Evolutionary conservation across 1,284 basidiomycete species (phyloP).

Genomic region (Phylloporus sp.): DNA sequence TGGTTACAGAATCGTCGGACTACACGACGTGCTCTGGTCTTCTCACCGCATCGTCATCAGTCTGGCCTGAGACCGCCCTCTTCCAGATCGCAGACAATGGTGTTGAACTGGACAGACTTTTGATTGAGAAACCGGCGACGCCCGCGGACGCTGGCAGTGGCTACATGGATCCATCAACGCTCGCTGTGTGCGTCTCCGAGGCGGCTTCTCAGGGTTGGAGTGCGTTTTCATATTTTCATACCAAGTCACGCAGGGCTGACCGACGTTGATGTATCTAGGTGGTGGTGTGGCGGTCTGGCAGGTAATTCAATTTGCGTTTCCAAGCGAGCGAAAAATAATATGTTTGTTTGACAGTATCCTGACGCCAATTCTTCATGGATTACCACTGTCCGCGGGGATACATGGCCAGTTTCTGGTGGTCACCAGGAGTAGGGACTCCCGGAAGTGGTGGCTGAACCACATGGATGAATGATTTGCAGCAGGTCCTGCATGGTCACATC

Average conservation of each 20-base stretch:
- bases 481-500: background rate
- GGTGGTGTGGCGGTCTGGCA: constrained; percentile 60
- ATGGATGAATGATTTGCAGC: background rate
- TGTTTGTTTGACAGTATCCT: constrained; percentile 35
- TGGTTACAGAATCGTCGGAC: constrained; percentile 48
- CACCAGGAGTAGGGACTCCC: background rate
- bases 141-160: constrained; percentile 57
- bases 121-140: constrained; percentile 71
- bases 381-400: constrained; percentile 33
- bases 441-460: background rate
- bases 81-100: constrained; percentile 70
- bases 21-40: constrained; percentile 56
- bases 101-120: constrained; percentile 59
- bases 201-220: constrained; percentile 14
- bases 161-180: constrained; percentile 7
- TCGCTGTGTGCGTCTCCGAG: constrained; percentile 14
- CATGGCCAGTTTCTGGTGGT: constrained; percentile 29
- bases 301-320: constrained; percentile 20
- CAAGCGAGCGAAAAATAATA: constrained; percentile 39
- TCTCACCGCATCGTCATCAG: constrained; percentile 48
- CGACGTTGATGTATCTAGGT: constrained; percentile 40
- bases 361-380: constrained; percentile 38
- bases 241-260: constrained; percentile 9
- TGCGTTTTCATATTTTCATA: constrained; percentile 3
- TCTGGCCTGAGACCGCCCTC: constrained; percentile 53